These are phyloP conservation scores for Phanerochaete sordida DNA, from an alignment of 768 basidiomycete genomes.

Conservation along the genomic window DNA sequence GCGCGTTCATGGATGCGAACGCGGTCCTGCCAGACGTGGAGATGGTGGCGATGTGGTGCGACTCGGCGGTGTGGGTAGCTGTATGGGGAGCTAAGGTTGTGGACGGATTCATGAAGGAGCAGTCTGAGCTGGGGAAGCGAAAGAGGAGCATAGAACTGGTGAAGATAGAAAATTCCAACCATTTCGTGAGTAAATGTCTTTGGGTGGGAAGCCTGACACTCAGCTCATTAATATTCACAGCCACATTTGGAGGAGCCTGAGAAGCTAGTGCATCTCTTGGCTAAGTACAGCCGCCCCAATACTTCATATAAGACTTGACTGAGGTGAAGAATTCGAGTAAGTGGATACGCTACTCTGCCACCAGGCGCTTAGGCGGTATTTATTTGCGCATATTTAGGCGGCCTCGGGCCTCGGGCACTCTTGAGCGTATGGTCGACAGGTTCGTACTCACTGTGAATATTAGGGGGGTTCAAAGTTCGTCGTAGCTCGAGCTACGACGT, in stretches of 20 bases:
- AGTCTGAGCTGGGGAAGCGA: neutral
- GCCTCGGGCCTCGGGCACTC: too few relatives aligned
- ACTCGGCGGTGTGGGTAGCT: neutral
- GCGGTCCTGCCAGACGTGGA: neutral
- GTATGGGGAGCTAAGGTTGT: neutral
- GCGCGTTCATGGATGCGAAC: neutral
- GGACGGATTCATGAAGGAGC: neutral
- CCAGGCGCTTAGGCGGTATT: neutral
- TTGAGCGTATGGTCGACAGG: too few relatives aligned
- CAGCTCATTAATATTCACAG: neutral
- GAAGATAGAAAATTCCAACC: neutral
- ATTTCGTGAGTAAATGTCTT: slow-evolving; percentile 7
- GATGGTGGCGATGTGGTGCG: neutral
- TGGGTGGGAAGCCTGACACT: neutral
- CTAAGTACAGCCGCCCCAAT: too few relatives aligned
- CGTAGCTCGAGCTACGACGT: too few relatives aligned
- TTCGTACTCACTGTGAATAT: too few relatives aligned
- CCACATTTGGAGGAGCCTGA: slow-evolving; percentile 5
- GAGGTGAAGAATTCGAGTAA: too few relatives aligned
- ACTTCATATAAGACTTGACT: too few relatives aligned
- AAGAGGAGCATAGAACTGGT: neutral
- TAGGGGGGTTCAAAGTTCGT: too few relatives aligned
- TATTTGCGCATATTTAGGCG: neutral
- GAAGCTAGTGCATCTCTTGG: neutral
- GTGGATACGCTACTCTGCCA: neutral